Evolutionary conservation across 2,329 filamentous ascomycete species (phyloP).

Genomic region (Balansia obtecta): DNA sequence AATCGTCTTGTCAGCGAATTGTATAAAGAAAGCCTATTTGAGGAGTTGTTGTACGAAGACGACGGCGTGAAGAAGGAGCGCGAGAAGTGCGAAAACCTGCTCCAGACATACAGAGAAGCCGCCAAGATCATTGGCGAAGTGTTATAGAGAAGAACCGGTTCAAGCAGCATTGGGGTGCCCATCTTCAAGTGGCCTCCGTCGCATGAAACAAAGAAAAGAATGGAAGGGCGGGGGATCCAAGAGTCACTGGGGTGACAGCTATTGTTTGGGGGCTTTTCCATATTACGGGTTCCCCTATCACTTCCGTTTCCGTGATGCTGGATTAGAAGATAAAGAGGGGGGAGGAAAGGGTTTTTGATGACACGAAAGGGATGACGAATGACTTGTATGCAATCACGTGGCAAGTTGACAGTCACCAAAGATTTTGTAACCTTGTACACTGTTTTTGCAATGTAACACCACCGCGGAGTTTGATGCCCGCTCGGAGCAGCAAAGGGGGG

Average conservation of each 20-base stretch:
- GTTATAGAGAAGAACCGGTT: slow-evolving; percentile 37
- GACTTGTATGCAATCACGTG: background rate
- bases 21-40: slow-evolving; percentile 84
- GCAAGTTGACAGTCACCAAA: background rate
- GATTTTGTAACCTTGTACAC: background rate
- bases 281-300: background rate
- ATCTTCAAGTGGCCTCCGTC: background rate
- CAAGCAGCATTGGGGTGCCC: background rate
- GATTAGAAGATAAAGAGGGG: slow-evolving; percentile 1
- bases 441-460: slow-evolving; percentile 1
- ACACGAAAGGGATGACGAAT: background rate
- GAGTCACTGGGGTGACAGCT: too few relatives aligned
- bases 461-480: too few relatives aligned
- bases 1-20: slow-evolving; percentile 92
- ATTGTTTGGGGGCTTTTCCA: too few relatives aligned
- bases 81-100: slow-evolving; percentile 94
- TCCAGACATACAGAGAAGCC: slow-evolving; percentile 92
- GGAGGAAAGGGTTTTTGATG: background rate
- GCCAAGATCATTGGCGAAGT: slow-evolving; percentile 98
- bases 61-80: slow-evolving; percentile 94
- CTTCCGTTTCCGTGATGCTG: background rate
- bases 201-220: background rate
- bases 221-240: background rate
- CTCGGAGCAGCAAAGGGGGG: too few relatives aligned
- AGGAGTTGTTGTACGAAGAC: slow-evolving; percentile 92